A percentile compares a stretch with the other conserved stretches of the same genome.
Evolutionary conservation across 2,329 filamentous ascomycete species (phyloP).

Genomic region (Calonectria crousiana): DNA sequence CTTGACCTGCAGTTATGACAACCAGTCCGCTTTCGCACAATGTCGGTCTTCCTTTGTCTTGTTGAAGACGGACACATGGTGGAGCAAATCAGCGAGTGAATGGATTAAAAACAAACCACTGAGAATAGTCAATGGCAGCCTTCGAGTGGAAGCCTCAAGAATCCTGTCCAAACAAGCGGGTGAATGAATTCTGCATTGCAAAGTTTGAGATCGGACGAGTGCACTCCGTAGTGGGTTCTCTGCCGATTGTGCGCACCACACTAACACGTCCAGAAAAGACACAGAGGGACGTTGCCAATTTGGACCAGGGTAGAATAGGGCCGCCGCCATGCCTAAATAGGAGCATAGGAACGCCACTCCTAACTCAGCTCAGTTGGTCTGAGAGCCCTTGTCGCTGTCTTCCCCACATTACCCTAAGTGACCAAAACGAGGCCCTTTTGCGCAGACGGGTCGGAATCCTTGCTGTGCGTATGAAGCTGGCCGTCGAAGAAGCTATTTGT

Average conservation of each 20-base stretch:
- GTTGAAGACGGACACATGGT: background rate
- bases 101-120: no score
- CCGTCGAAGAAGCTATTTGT: background rate
- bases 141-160: no score
- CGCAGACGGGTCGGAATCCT: background rate
- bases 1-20: background rate
- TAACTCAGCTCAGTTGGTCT: no score
- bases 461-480: background rate
- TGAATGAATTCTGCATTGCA: background rate
- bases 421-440: background rate
- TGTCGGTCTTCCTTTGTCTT: background rate
- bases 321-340: background rate
- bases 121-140: no score
- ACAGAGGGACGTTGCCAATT: background rate
- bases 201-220: background rate
- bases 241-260: no score
- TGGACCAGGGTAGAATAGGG: background rate
- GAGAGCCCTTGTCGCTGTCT: background rate
- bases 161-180: background rate
- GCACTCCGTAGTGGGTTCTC: no score
- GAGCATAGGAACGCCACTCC: background rate
- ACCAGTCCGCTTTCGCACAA: background rate
- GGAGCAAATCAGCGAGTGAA: background rate
- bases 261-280: background rate
- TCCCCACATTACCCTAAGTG: background rate